Percentiles rank a stretch among this genome's conserved stretches.
These are phyloP conservation scores for Phytophthora tubulina DNA, from an alignment of 352 stramenopile species.

Conservation along the genomic window DNA sequence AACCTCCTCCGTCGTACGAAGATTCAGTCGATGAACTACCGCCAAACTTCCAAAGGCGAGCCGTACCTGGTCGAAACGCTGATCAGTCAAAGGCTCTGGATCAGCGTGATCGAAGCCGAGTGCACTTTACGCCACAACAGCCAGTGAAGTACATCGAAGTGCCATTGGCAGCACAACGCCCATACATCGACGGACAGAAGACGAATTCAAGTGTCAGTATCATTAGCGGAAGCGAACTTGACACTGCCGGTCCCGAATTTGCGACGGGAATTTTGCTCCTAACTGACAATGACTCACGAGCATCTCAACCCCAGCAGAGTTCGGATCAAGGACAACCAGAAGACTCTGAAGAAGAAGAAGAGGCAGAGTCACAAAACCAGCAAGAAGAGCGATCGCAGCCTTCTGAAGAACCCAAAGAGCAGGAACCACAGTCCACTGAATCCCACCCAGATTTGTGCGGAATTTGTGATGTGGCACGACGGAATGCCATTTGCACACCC, in stretches of 20 bases:
- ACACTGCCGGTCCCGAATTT: constrained; percentile 34
- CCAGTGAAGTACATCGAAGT: constrained; percentile 31
- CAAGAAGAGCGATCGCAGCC: constrained; percentile 15
- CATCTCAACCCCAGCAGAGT: constrained; percentile 9
- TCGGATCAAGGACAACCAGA: constrained; percentile 7
- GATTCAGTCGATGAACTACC: constrained; percentile 14
- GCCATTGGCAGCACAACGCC: constrained; percentile 25
- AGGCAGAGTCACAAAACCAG: background rate
- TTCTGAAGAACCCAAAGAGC: constrained; percentile 8
- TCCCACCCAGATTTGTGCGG: constrained; percentile 48
- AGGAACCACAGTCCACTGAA: constrained; percentile 8
- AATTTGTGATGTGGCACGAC: constrained; percentile 64
- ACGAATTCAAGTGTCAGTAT: constrained; percentile 35
- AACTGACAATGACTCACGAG: constrained; percentile 14
- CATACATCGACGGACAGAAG: constrained; percentile 17
- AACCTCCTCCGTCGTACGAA: constrained; percentile 4
- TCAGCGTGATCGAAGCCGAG: constrained; percentile 23
- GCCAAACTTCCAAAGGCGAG: constrained; percentile 27
- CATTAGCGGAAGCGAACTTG: constrained; percentile 31
- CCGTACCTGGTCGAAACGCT: constrained; percentile 1
- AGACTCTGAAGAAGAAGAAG: constrained; percentile 1
- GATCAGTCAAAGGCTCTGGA: constrained; percentile 10
- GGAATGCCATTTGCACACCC: constrained; percentile 70
- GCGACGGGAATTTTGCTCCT: constrained; percentile 23
- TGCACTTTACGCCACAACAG: constrained; percentile 27